Base-by-base conservation (phyloP, 1,284 basidiomycete genomes). In the Boletus semigastroideus region DNA sequence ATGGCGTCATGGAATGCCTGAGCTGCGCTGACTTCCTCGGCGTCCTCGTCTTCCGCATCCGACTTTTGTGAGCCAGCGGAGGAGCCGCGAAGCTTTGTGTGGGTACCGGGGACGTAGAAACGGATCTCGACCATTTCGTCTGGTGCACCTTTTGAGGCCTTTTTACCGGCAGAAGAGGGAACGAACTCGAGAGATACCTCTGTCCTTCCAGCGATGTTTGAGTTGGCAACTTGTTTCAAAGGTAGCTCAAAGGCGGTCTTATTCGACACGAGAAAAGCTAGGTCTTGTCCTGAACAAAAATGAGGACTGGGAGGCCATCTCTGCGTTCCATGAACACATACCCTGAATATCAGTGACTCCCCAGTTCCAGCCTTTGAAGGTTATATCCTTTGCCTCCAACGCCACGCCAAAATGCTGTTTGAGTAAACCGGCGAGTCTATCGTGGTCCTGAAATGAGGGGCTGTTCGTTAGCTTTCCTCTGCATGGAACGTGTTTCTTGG, bases 321-420 rank as follows among this genome's bases (percentile, higher is more conserved):
- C 43, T 46, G 17, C 41, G 41, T 49, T 20, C 34, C 14, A 40
- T 17, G 13, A 30, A 68, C 19, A 44, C 80, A 57, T 59, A 92
- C 94, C 90, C 79, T 93, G 90, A 59, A 99, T 94, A 65, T 96
- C 92, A 4, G 92, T 92, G 37, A 90, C 83, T 16, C 97, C 97
- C 97, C 97, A 99, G 70, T 99, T 99, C 94, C 94, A 99, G 1
- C 97, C 97, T 67, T 94, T 93, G 66, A 95, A 83, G 9, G 91
- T 89, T 17, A 87, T 78, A 63, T 99, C 97, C 67, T 86, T 87
- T 12, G 82, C 82, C 67, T 98, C 96, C 27, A 99, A 77, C 8
- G 87, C 83, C 56, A 95, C 77, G 53, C 82, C 84, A 74, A 94
- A 98, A 72, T 92, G 84, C 59, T 89, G 87, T 69, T 92, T 93